Percentiles rank a stretch among this genome's conserved stretches.
Evolutionary conservation across 768 basidiomycete genomes (phyloP).

Genomic region (Postia placenta): DNA sequence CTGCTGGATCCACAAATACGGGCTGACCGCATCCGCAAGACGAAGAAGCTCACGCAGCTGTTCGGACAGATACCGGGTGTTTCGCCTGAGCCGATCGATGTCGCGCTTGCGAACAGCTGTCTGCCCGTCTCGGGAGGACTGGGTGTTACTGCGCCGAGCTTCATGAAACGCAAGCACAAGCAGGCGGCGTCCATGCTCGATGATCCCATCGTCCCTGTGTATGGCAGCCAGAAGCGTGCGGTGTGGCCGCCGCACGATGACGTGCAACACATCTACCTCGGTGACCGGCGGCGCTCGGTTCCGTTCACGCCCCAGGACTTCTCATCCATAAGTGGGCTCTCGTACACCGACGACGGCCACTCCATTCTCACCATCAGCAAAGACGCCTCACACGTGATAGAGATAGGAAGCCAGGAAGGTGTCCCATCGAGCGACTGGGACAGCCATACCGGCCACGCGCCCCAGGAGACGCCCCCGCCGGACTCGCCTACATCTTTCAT

Average conservation of each 20-base stretch:
- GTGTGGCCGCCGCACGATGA: constrained; percentile 31
- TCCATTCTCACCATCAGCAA: background rate
- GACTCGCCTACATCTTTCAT: constrained; percentile 49
- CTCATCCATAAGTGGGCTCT: constrained; percentile 14
- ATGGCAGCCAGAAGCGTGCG: constrained; percentile 8
- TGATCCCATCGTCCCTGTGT: constrained; percentile 12
- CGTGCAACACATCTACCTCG: constrained; percentile 19
- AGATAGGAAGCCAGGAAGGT: constrained; percentile 14
- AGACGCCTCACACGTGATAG: constrained; percentile 11
- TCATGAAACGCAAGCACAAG: constrained; percentile 17
- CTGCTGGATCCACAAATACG: constrained; percentile 58
- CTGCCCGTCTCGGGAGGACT: constrained; percentile 10
- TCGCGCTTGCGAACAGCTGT: constrained; percentile 11
- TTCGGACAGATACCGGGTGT: constrained; percentile 58
- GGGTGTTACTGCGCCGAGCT: background rate
- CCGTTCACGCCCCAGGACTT: constrained; percentile 46
- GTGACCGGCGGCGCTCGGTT: constrained; percentile 46
- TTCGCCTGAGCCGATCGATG: constrained; percentile 8
- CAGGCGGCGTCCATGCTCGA: constrained; percentile 20
- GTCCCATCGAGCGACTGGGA: constrained; percentile 12
- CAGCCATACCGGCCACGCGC: background rate
- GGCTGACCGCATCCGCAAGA: constrained; percentile 63
- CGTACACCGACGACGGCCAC: background rate
- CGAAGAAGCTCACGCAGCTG: constrained; percentile 76
- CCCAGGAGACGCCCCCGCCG: constrained; percentile 9